Percentiles rank a stretch among this genome's conserved stretches.
Conservation (phyloP, 2,329 filamentous ascomycete species). For the Xylaria sp. region DNA sequence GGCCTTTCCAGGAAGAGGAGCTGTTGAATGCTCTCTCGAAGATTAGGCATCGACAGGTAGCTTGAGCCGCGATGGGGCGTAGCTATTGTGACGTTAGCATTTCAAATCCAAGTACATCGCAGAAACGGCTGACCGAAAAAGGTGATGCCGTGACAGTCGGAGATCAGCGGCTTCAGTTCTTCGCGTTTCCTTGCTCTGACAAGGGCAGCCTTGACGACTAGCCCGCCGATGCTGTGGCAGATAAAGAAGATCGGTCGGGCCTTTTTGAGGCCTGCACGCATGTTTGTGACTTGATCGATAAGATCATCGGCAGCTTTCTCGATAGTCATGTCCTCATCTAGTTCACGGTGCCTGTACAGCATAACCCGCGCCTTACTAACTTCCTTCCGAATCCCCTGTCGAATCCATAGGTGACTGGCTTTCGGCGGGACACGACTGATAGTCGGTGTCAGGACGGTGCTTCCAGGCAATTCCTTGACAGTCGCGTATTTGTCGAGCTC, state of each 20-base stretch:
- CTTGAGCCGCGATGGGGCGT: conserved; percentile 68
- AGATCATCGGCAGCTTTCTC: conserved; percentile 53
- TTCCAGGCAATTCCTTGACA: conserved; percentile 41
- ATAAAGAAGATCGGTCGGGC: conserved; percentile 63
- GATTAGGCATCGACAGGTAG: conserved; percentile 63
- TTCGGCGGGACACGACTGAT: conserved; percentile 41
- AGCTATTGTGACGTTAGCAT: conserved; percentile 44
- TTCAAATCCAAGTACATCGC: neutral
- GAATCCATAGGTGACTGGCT: conserved; percentile 55
- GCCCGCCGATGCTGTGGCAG: conserved; percentile 64
- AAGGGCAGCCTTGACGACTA: conserved; percentile 64
- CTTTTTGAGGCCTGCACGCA: conserved; percentile 42
- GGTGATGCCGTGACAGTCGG: conserved; percentile 64
- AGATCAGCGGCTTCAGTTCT: conserved; percentile 52
- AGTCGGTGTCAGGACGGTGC: conserved; percentile 41
- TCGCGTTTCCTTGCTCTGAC: conserved; percentile 51
- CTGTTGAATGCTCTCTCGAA: conserved; percentile 59
- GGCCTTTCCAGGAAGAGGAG: conserved; percentile 58
- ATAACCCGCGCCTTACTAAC: conserved; percentile 55
- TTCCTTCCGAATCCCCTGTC: conserved; percentile 57
- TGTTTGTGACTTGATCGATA: conserved; percentile 48
- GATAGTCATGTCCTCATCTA: conserved; percentile 50
- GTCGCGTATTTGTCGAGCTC: conserved; percentile 38
- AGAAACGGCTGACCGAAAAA: conserved; percentile 57
- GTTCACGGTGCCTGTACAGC: conserved; percentile 56